Base-by-base conservation (phyloP, 768 basidiomycete genomes). In the Leucocoprinus sp. region DNA sequence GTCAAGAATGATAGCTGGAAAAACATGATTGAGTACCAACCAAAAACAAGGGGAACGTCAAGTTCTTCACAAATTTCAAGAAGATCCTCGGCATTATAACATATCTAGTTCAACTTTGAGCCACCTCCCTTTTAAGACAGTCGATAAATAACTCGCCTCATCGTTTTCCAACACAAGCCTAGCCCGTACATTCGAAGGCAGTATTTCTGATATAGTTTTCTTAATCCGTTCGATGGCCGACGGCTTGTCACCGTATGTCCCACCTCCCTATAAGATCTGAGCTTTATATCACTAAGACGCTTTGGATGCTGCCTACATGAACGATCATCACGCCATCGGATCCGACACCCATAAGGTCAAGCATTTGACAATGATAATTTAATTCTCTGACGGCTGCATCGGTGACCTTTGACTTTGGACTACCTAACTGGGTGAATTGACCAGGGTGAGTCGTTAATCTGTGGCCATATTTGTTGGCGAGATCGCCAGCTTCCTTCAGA, bases 141-240 rank as follows among this genome's bases (percentile, higher is more conserved):
- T 2, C 15, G 9, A 4, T 3, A 17, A 14, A 6, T 5, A n/a
- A n/a, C 65, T 33, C 46, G 86, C 88, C 68, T 97, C 93, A 52
- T 96, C 93, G 50, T 96, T 97, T 63, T 97, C 93, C n/a, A 93
- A 68, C 1, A 91, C 92, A 17, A 93, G 60, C 36, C 93, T 72
- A 11, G 71, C 71, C 50, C 84, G 77, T 48, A 90, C 79, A 18
- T 75, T 73, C 17, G 74, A 64, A 6, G 80, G 69, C 29, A 91
- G 70, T n/a, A 61, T 55, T 8, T 72, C 68, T 38, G 58, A 64
- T 48, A 89, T 84, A 11, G 81, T 84, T 48, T 75, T 67, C 58
- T 81, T 85, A 58, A 95, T 77, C 7, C 93, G 76, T 18, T 66
- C 67, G 1, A 93, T 64, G 0, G 93, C 79, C 4, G 71, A 68